A percentile compares a stretch with the other conserved stretches of the same genome.
phyloP scores from a whole-genome alignment of 495 filamentous ascomycete species.

The Neurospora sp. region DNA sequence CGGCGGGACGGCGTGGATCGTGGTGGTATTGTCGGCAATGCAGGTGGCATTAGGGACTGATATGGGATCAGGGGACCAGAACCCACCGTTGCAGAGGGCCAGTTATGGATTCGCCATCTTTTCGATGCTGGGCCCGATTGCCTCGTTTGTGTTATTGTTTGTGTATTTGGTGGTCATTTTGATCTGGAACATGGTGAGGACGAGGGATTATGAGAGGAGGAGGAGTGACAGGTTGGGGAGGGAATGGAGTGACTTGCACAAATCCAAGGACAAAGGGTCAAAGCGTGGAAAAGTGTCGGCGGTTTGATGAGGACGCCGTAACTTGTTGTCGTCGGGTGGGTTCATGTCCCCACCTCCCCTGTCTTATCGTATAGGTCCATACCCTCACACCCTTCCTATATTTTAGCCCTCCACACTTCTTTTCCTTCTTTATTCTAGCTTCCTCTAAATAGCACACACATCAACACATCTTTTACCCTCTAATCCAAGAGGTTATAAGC shows the following conservation, averaged over 20 bases:
- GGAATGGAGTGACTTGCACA: background rate
- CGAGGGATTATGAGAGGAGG: background rate
- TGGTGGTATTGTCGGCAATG: conserved; percentile 47
- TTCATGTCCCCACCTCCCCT: too few species aligned
- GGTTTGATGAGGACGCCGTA: background rate
- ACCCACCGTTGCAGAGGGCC: conserved; percentile 30
- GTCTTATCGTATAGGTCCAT: too few species aligned
- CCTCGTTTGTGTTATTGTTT: background rate
- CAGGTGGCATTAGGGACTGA: conserved; percentile 43
- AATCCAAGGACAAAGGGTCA: background rate
- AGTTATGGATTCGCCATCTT: conserved; percentile 48
- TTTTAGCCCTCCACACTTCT: too few species aligned
- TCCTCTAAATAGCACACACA: too few species aligned
- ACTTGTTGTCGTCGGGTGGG: too few species aligned
- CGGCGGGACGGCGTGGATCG: conserved; percentile 37
- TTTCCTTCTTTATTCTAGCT: too few species aligned
- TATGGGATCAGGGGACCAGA: background rate
- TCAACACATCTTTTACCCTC: too few species aligned
- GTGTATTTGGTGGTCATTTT: background rate
- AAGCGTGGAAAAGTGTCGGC: background rate
- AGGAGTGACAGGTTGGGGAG: background rate
- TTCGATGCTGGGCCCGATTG: conserved; percentile 26
- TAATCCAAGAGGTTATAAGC: too few species aligned
- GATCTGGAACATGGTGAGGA: background rate
- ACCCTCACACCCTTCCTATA: too few species aligned